Conservation (phyloP, 805 yeast genomes). For the Torulaspora maleeae region DNA sequence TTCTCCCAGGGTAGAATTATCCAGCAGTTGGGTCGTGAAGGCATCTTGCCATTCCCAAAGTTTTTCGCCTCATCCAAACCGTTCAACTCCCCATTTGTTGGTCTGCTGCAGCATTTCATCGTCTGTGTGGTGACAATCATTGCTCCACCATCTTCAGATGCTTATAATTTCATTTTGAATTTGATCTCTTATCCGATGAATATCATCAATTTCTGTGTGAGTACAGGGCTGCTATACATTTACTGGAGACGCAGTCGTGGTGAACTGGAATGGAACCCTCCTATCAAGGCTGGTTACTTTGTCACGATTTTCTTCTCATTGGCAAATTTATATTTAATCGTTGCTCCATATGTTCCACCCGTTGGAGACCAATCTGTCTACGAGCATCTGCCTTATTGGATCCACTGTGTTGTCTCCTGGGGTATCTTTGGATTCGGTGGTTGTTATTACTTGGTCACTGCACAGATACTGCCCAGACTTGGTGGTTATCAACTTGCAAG, state of each 20-base stretch:
- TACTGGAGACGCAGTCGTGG: constrained; percentile 51
- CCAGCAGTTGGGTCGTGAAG: constrained; percentile 79
- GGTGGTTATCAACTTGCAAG: constrained; percentile 50
- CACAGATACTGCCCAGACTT: constrained; percentile 49
- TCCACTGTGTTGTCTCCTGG: constrained; percentile 79
- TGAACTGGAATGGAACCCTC: constrained; percentile 59
- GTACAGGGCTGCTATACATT: constrained; percentile 53
- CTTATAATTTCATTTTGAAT: constrained; percentile 75
- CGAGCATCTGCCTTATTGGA: constrained; percentile 65
- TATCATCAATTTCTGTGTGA: constrained; percentile 63
- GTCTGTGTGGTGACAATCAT: constrained; percentile 68
- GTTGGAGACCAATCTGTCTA: constrained; percentile 61
- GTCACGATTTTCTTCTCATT: constrained; percentile 60
- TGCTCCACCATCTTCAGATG: constrained; percentile 86
- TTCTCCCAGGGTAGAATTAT: constrained; percentile 78
- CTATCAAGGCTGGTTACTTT: constrained; percentile 60
- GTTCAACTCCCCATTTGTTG: constrained; percentile 67
- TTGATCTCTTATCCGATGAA: constrained; percentile 78
- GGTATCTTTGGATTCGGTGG: constrained; percentile 65
- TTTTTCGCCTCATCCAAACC: constrained; percentile 71
- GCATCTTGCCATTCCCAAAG: constrained; percentile 66
- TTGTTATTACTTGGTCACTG: constrained; percentile 64
- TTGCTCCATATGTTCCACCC: constrained; percentile 80
- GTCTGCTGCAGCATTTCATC: constrained; percentile 70
- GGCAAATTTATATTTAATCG: constrained; percentile 60